Conservation (phyloP, 2,329 filamentous ascomycete species). For the Fusarium abutilonis region DNA sequence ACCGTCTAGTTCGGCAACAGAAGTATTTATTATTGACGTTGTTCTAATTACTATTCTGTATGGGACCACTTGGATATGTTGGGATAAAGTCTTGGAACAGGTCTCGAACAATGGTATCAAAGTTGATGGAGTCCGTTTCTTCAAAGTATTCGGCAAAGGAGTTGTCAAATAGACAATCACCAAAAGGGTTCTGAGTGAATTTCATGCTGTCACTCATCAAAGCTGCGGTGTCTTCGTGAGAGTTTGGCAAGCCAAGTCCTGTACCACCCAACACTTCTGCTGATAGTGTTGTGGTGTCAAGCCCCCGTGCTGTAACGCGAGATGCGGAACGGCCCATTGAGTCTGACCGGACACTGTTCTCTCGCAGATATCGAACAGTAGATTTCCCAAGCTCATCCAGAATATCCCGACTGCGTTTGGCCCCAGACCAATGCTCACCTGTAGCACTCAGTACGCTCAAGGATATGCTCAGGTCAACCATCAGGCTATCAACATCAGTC, state of each 20-base stretch:
- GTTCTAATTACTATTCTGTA: too few species aligned
- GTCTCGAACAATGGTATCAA: constrained; percentile 49
- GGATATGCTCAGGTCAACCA: constrained; percentile 54
- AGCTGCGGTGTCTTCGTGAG: not conserved
- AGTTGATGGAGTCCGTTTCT: constrained; percentile 44
- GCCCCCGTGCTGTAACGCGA: not conserved
- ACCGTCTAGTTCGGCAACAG: not conserved
- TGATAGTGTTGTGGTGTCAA: not conserved
- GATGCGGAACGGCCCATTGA: not conserved
- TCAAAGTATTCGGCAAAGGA: constrained; percentile 46
- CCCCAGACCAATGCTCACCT: constrained; percentile 63
- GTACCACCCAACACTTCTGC: constrained; percentile 9
- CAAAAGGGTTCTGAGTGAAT: constrained; percentile 37
- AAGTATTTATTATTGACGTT: too few species aligned
- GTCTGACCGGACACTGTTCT: not conserved
- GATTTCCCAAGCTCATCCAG: constrained; percentile 53
- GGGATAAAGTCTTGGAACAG: constrained; percentile 53
- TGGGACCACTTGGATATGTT: constrained; percentile 25
- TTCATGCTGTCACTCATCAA: constrained; percentile 11
- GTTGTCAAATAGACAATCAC: constrained; percentile 40
- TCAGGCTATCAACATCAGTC: constrained; percentile 53
- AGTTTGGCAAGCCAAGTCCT: constrained; percentile 4
- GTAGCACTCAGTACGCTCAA: constrained; percentile 61
- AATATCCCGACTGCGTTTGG: constrained; percentile 58
- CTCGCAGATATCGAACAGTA: constrained; percentile 45